Evolutionary conservation across 2,329 filamentous ascomycete genomes (phyloP), one percentile per base, ranked within the genome.

Genomic region (Cryphonectria naterciae): DNA sequence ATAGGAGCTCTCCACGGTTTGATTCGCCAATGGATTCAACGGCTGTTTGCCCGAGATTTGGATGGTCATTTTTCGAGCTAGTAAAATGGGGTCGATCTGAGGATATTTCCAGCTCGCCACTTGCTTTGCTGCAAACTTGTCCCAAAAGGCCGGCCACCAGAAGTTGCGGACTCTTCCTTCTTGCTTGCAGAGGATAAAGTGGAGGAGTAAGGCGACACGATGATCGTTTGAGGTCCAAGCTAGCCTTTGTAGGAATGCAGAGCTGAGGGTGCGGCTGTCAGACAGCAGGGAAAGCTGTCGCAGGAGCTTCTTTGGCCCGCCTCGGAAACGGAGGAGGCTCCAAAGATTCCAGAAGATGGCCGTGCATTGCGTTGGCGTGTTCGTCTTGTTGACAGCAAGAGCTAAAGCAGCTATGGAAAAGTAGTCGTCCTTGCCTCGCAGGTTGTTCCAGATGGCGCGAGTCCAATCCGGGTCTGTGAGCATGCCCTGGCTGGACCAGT

Each of bases 401-500:
- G 75, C 75, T 4, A 79, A 72, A n/a, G 76, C 73, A 2, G 77
- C 76, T 17, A 80, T 69, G 7, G 75, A 74, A 25, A 68, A 72
- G 5, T 73, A 67, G 32, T 76, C 74, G 54, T 70, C n/a, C 19
- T 62, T 54, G 19, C 56, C 62, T 49, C 63, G 63, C 22, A 69
- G 22, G 6, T 56, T 63, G 60, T 75, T 61, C 60, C 74, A 75
- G 19, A 67, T 35, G 4, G n/a, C 54, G 22, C 69, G 54, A 32
- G 74, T 37, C 15, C 35, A 35, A 10, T 52, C 13, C 4, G 54
- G 56, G 1, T 60, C 41, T 3, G 25, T 28, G n/a, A 78, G 66
- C 66, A 77, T 77, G 15, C 75, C 75, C 17, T 75, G 75, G 61
- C 77, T 80, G 15, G 64, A 52, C 79, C 79, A 81, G 64, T 80